Conservation (phyloP, 2,329 filamentous ascomycete genomes). For the Beauveria brongniartii region DNA sequence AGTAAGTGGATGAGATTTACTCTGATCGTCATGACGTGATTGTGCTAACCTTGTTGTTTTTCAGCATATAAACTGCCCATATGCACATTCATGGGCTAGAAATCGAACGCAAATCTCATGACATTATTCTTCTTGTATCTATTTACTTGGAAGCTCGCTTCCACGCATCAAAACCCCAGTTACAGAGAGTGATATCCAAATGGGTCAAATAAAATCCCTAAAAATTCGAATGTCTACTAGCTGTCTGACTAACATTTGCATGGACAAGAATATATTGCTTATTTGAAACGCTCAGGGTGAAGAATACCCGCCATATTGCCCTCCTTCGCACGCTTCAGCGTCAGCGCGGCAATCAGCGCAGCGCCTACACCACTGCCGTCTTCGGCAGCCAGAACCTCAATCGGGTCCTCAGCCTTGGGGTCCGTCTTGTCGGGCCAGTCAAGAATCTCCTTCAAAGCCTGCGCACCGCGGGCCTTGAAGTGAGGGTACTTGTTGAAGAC, state of each 20-base stretch:
- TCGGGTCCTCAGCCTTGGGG: conserved; percentile 70
- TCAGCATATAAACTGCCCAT: conserved; percentile 64
- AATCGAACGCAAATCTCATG: neutral
- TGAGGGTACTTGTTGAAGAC: conserved; percentile 99
- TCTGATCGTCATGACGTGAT: too few species aligned
- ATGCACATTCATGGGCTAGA: conserved; percentile 63
- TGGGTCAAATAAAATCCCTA: neutral
- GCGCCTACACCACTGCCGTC: conserved; percentile 97
- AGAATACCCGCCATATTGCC: conserved; percentile 58
- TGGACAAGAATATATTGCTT: conserved; percentile 1
- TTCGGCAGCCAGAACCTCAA: conserved; percentile 83
- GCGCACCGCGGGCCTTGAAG: conserved; percentile 88
- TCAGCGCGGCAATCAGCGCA: conserved; percentile 77
- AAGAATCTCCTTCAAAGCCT: conserved; percentile 87
- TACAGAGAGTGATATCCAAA: neutral
- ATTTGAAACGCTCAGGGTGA: conserved; percentile 54
- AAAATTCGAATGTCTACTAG: neutral
- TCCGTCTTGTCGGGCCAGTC: conserved; percentile 73
- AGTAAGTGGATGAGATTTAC: conserved; percentile 35
- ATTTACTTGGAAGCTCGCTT: neutral
- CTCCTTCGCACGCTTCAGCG: conserved; percentile 54
- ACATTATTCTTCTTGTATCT: neutral
- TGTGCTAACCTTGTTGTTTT: conserved; percentile 17
- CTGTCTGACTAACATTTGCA: neutral
- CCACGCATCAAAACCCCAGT: neutral